These are phyloP conservation scores for Cutaneotrichosporon dermatis DNA, from an alignment of 1,284 basidiomycete genomes.

Conservation along the genomic window DNA sequence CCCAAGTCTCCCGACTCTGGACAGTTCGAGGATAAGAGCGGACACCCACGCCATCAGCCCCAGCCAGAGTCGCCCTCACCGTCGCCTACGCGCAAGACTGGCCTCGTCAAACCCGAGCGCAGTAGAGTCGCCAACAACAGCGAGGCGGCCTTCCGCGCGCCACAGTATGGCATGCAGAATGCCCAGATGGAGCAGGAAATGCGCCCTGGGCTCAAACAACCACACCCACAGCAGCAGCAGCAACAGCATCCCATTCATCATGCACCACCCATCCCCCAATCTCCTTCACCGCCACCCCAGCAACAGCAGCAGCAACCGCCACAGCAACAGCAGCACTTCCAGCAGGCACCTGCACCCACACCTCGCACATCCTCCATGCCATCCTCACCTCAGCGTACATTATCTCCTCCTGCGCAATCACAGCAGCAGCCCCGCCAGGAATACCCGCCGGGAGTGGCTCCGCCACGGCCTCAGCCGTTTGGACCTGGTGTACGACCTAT, in stretches of 20 bases:
- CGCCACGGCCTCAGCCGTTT: constrained; percentile 12
- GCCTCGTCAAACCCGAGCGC: constrained; percentile 44
- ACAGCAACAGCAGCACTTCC: no score
- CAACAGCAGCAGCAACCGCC: no score
- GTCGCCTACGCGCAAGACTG: constrained; percentile 25
- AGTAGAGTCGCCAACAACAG: constrained; percentile 52
- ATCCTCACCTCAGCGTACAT: no score
- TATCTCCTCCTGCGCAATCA: neutral
- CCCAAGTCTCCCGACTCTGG: constrained; percentile 38
- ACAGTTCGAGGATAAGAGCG: constrained; percentile 7
- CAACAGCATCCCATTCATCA: neutral
- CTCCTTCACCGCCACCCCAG: no score
- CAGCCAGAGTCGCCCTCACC: constrained; percentile 29
- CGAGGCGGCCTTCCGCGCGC: constrained; percentile 79
- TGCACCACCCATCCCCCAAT: no score
- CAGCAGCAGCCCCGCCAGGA: constrained; percentile 13
- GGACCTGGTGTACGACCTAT: neutral
- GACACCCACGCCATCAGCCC: neutral
- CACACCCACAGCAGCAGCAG: constrained; percentile 2
- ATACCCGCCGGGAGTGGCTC: constrained; percentile 15
- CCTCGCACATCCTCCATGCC: constrained; percentile 7
- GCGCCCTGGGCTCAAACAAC: constrained; percentile 7
- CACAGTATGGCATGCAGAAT: constrained; percentile 89
- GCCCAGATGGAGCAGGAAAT: constrained; percentile 80
- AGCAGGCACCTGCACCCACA: neutral